Evolutionary conservation across 148 eudicot genomes (phyloP).

Genomic region (Agrostemma githago): DNA sequence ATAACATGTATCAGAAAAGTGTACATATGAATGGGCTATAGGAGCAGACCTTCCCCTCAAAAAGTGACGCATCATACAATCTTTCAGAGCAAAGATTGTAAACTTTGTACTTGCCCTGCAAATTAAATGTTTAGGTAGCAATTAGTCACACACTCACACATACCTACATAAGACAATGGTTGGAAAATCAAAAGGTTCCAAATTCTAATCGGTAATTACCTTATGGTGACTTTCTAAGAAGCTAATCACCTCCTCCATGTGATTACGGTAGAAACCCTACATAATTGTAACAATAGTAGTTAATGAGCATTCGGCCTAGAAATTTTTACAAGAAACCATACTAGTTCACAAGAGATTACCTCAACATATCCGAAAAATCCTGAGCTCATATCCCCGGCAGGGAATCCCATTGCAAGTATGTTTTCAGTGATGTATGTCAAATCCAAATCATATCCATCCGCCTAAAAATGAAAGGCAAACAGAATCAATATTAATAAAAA

Average conservation of each 20-base stretch:
- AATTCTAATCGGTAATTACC: constrained; percentile 38
- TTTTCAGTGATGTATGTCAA: constrained; percentile 98
- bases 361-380: constrained; percentile 95
- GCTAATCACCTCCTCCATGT: constrained; percentile 96
- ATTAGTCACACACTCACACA: constrained; percentile 9
- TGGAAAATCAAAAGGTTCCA: neutral
- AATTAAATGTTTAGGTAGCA: constrained; percentile 13
- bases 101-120: constrained; percentile 93
- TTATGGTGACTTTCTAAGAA: constrained; percentile 92
- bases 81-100: constrained; percentile 99
- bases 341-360: constrained; percentile 34
- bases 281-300: constrained; percentile 12
- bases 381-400: constrained; percentile 99
- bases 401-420: constrained; percentile 97
- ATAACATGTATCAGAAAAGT: neutral
- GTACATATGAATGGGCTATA: neutral
- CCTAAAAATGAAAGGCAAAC: constrained; percentile 34
- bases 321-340: neutral
- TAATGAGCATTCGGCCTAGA: neutral
- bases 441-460: constrained; percentile 96
- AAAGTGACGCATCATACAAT: constrained; percentile 90
- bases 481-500: neutral
- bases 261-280: constrained; percentile 94
- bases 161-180: neutral
- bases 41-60: constrained; percentile 90